Evolutionary conservation across 177 flowering plant species (phyloP).

Genomic region (Tripterygium wilfordii): DNA sequence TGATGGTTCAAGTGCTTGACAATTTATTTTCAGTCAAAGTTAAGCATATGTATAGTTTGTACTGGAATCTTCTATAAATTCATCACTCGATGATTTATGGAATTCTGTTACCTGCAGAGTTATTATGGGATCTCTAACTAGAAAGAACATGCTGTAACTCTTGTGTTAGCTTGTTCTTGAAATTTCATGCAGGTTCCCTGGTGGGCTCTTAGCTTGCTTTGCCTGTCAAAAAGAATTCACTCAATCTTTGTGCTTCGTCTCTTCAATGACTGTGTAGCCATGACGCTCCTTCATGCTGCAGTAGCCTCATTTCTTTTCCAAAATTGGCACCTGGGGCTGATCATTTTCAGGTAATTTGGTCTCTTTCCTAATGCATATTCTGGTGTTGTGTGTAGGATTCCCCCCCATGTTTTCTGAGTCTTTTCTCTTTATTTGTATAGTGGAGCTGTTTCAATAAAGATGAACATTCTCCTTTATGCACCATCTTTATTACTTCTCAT

Average conservation of each 20-base stretch:
- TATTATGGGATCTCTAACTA: too few species aligned
- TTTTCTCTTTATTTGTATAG: slow-evolving; percentile 31
- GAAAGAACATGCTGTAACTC: too few species aligned
- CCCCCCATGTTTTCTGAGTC: slow-evolving; percentile 5
- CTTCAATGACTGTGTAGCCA: slow-evolving; percentile 91
- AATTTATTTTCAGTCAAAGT: too few species aligned
- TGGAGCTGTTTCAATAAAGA: slow-evolving; percentile 88
- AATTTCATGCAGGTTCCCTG: slow-evolving; percentile 76
- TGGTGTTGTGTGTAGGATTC: background rate
- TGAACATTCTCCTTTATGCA: slow-evolving; percentile 93
- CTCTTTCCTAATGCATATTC: slow-evolving; percentile 1
- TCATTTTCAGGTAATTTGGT: slow-evolving; percentile 67
- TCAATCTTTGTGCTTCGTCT: slow-evolving; percentile 96
- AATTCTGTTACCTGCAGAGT: too few species aligned
- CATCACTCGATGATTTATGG: too few species aligned
- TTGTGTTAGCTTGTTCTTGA: slow-evolving; percentile 7
- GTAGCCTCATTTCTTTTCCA: slow-evolving; percentile 52
- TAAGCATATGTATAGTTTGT: too few species aligned
- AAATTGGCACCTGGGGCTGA: slow-evolving; percentile 77
- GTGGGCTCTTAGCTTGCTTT: slow-evolving; percentile 90
- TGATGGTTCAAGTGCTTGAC: too few species aligned
- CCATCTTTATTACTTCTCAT: slow-evolving; percentile 70
- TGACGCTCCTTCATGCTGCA: slow-evolving; percentile 76
- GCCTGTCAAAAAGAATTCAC: slow-evolving; percentile 84
- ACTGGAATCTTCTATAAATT: too few species aligned